These are phyloP conservation scores for Metschnikowia gruessii DNA, from an alignment of 805 yeast genomes.

Conservation along the genomic window DNA sequence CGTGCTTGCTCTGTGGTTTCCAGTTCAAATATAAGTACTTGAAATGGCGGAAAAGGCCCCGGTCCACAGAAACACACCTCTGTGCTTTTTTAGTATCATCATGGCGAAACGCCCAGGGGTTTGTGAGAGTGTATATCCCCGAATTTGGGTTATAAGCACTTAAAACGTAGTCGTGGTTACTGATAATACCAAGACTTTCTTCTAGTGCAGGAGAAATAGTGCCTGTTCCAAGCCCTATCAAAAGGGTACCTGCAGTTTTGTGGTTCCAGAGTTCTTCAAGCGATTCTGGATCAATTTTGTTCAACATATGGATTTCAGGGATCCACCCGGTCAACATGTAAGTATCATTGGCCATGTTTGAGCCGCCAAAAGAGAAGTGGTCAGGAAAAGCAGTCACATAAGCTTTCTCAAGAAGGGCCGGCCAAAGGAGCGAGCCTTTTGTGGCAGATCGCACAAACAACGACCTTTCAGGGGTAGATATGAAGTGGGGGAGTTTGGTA, in stretches of 20 bases:
- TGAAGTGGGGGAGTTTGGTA: constrained; percentile 41
- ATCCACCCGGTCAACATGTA: constrained; percentile 67
- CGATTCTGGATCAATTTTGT: constrained; percentile 31
- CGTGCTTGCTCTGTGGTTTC: constrained; percentile 41
- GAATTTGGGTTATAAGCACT: constrained; percentile 15
- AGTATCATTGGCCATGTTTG: constrained; percentile 72
- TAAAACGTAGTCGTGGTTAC: constrained; percentile 72
- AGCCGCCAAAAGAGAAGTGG: constrained; percentile 66
- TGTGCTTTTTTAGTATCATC: constrained; percentile 16
- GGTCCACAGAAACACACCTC: constrained; percentile 17
- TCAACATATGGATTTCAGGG: constrained; percentile 51
- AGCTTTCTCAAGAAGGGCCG: constrained; percentile 76
- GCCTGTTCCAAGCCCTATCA: constrained; percentile 72
- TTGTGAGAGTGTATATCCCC: constrained; percentile 21
- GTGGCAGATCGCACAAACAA: constrained; percentile 38
- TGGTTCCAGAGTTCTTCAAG: constrained; percentile 21
- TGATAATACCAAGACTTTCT: constrained; percentile 38
- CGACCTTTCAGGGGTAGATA: constrained; percentile 20
- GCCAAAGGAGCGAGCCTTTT: constrained; percentile 48
- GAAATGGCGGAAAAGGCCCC: constrained; percentile 27
- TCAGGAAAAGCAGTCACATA: constrained; percentile 55
- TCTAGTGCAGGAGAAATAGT: constrained; percentile 33
- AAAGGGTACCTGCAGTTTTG: constrained; percentile 35
- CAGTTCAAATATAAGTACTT: constrained; percentile 66
- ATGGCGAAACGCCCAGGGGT: constrained; percentile 34